Base-by-base conservation (phyloP, 2,329 filamentous ascomycete species). In the Verruconis gallopava region DNA sequence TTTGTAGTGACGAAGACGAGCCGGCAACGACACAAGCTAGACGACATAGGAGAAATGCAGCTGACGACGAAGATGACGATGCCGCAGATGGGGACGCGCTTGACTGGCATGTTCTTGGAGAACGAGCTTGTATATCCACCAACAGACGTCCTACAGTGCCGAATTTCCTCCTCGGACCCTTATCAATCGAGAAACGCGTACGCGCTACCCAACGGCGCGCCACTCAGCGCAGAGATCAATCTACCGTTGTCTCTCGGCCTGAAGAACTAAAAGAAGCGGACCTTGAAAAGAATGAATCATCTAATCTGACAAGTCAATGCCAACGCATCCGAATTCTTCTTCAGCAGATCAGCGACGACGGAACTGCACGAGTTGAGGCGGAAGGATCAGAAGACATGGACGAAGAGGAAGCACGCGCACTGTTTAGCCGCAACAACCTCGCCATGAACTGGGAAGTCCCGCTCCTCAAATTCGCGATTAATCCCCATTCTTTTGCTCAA, bases 401-500 rank as follows among this genome's bases (percentile, higher is more conserved):
- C 2, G 50, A 62, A 3, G 62, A 68, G 19, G 54, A 65, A 40
- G 49, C 62, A 2, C 52, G 57, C 5, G 65, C 59, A 6, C 63
- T 84, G 5, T 79, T 86, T 69, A 71, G 75, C 28, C 20, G 22
- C 14, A 19, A 45, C 22, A 14, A 28, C 11, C 32, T 45, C 5
- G 14, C 71, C 14, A 77, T 35, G 1, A 47, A 77, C 2, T 79
- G 78, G 1, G 83, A 84, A 13, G 73, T 94, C 3, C 77, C 83
- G 38, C 63, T 95, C 11, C 81, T 95, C 58, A 77, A 81, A 40
- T 96, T 95, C 51, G 84, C 86, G 32, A 73, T 96, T 48, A 94
- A 98, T 51, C 91, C 91, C 1, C 67, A 67, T 30, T 93, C 85
- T 1, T 98, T 96, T 53, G 85, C 85, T 0, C 91, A 98, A 60